Evolutionary conservation across 352 stramenopile species (phyloP).

Genomic region (Albugo candida): DNA sequence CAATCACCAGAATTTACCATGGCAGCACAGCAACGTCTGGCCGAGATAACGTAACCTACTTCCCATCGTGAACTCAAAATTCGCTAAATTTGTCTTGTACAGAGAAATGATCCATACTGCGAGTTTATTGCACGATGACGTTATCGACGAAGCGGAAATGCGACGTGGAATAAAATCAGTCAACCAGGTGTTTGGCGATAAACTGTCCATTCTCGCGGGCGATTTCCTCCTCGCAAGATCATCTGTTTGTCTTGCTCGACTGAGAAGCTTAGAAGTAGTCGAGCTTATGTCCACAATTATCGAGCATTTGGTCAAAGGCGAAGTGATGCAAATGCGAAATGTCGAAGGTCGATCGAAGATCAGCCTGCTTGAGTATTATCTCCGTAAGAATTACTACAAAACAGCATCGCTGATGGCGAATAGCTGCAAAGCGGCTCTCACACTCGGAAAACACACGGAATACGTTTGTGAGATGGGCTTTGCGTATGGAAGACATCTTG

Average conservation of each 20-base stretch:
- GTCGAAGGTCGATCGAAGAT: conserved; percentile 32
- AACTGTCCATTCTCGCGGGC: conserved; percentile 94
- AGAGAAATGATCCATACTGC: conserved; percentile 99
- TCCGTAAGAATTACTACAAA: conserved; percentile 99
- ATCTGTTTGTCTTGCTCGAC: conserved; percentile 86
- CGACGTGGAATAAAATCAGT: conserved; percentile 85
- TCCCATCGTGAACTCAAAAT: neutral
- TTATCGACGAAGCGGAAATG: conserved; percentile 96
- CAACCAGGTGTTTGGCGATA: conserved; percentile 96
- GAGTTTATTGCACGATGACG: conserved; percentile 97
- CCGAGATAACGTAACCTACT: conserved; percentile 52
- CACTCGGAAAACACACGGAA: conserved; percentile 83
- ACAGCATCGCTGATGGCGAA: conserved; percentile 98
- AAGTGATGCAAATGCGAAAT: conserved; percentile 99
- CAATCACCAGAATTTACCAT: conserved; percentile 60
- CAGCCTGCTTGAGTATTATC: conserved; percentile 88
- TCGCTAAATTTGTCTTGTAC: neutral
- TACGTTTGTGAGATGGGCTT: conserved; percentile 79
- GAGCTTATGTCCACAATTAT: conserved; percentile 97
- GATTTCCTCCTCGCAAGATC: conserved; percentile 94
- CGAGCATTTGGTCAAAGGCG: conserved; percentile 96
- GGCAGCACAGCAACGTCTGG: conserved; percentile 52
- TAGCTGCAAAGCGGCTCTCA: conserved; percentile 80
- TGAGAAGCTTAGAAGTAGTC: conserved; percentile 90
- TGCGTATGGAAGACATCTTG: conserved; percentile 93